Evolutionary conservation across 768 basidiomycete genomes (phyloP).

Genomic region (Kwoniella shandongensis): DNA sequence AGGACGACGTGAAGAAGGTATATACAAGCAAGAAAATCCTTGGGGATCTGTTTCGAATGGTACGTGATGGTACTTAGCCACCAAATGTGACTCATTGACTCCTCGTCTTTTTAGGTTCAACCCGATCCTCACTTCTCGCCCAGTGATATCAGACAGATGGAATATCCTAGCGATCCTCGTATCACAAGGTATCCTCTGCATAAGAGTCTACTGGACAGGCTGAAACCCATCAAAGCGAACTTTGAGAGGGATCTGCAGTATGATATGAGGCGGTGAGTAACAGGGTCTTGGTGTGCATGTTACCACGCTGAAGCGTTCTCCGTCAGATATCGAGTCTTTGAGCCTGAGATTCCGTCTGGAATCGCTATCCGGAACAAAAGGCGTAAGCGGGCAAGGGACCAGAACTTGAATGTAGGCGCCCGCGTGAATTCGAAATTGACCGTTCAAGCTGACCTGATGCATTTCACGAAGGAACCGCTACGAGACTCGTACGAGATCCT

Average conservation of each 20-base stretch:
- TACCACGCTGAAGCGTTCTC: neutral
- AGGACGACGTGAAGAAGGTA: constrained; percentile 32
- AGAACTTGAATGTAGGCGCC: constrained; percentile 47
- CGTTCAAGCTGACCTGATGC: neutral
- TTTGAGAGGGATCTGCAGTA: constrained; percentile 43
- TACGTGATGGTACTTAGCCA: constrained; percentile 20
- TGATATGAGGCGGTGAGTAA: constrained; percentile 45
- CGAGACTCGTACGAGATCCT: constrained; percentile 40
- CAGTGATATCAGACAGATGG: constrained; percentile 28
- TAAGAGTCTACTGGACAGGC: constrained; percentile 24
- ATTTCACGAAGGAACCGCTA: constrained; percentile 34
- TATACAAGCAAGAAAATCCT: constrained; percentile 47
- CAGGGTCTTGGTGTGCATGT: too few species aligned
- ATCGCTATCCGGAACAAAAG: constrained; percentile 46
- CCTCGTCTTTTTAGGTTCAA: constrained; percentile 32
- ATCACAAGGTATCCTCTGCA: constrained; percentile 29
- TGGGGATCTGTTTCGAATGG: constrained; percentile 44
- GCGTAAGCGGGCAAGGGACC: constrained; percentile 44
- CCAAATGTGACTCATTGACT: neutral
- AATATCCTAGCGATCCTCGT: constrained; percentile 36
- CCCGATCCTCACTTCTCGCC: constrained; percentile 47
- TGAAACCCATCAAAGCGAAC: constrained; percentile 43
- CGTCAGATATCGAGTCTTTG: constrained; percentile 45
- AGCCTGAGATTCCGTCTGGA: constrained; percentile 49
- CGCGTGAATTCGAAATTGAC: neutral